A percentile compares a stretch with the other conserved stretches of the same genome.
phyloP scores from a whole-genome alignment of 2,329 filamentous ascomycete genomes.

The Lachnum nothofagi region DNA sequence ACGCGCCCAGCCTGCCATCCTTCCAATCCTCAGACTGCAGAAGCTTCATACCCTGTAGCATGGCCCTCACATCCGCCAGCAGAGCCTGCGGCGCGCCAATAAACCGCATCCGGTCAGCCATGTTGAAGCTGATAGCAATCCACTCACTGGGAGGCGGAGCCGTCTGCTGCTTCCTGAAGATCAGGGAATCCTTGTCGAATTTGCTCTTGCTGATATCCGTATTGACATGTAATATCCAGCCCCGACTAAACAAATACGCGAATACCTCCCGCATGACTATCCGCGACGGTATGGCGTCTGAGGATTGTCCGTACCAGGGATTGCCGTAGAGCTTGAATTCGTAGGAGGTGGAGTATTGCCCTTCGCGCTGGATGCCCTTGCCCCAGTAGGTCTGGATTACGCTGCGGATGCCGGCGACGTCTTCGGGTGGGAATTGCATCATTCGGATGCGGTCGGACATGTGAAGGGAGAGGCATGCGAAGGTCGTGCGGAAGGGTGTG shows the following conservation, averaged over 20 bases:
- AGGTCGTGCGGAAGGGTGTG: conserved; percentile 24
- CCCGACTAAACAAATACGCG: conserved; percentile 31
- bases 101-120: conserved; percentile 30
- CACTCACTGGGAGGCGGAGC: conserved; percentile 35
- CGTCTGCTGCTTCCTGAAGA: conserved; percentile 35
- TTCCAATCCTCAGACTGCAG: conserved; percentile 25
- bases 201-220: conserved; percentile 35
- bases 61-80: conserved; percentile 14
- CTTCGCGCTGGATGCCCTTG: conserved; percentile 31
- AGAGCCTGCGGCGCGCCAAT: conserved; percentile 30
- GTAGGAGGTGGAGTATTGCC: conserved; percentile 31
- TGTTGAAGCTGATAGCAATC: conserved; percentile 35
- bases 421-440: conserved; percentile 32
- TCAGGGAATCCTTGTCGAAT: conserved; percentile 34
- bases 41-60: conserved; percentile 15
- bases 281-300: conserved; percentile 30
- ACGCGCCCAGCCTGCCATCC: conserved; percentile 17
- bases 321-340: conserved; percentile 36
- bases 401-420: conserved; percentile 28
- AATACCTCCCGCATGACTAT: conserved; percentile 33
- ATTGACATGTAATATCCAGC: conserved; percentile 36
- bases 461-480: conserved; percentile 33
- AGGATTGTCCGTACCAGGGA: conserved; percentile 32
- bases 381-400: conserved; percentile 28
- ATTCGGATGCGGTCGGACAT: conserved; percentile 33